Evolutionary conservation across 2,329 filamentous ascomycete species (phyloP).

Genomic region (Xylaria arbuscula): DNA sequence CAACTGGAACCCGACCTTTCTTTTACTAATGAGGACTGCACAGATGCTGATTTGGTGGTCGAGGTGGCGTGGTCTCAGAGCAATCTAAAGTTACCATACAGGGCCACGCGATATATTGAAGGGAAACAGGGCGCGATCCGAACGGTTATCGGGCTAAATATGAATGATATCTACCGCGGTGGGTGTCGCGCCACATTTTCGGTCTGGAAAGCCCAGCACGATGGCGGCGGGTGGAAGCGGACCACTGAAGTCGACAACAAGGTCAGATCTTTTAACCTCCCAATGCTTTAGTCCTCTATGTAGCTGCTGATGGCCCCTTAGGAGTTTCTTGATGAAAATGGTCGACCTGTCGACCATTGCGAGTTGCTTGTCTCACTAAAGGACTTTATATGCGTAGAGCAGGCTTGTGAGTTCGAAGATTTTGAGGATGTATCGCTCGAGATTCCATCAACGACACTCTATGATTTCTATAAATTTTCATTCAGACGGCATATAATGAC

Average conservation of each 20-base stretch:
- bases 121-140: constrained; percentile 4
- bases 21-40: neutral
- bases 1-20: constrained; percentile 20
- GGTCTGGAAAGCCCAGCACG: constrained; percentile 16
- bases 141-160: constrained; percentile 24
- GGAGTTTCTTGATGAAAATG: constrained; percentile 19
- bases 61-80: constrained; percentile 27
- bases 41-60: constrained; percentile 2
- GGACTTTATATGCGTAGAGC: constrained; percentile 13
- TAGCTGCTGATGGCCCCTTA: neutral
- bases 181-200: constrained; percentile 11
- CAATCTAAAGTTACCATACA: constrained; percentile 6
- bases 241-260: neutral
- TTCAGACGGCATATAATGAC: neutral
- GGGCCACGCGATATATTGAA: constrained; percentile 18
- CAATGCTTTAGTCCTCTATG: neutral
- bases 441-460: constrained; percentile 13
- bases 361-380: constrained; percentile 9
- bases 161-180: constrained; percentile 24
- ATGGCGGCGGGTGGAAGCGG: constrained; percentile 14
- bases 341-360: constrained; percentile 1
- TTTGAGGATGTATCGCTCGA: constrained; percentile 17
- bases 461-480: neutral
- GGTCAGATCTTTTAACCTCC: constrained; percentile 1
- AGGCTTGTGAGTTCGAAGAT: neutral